Base-by-base conservation (phyloP, 2,329 filamentous ascomycete genomes). In the Fusarium duplospermum region DNA sequence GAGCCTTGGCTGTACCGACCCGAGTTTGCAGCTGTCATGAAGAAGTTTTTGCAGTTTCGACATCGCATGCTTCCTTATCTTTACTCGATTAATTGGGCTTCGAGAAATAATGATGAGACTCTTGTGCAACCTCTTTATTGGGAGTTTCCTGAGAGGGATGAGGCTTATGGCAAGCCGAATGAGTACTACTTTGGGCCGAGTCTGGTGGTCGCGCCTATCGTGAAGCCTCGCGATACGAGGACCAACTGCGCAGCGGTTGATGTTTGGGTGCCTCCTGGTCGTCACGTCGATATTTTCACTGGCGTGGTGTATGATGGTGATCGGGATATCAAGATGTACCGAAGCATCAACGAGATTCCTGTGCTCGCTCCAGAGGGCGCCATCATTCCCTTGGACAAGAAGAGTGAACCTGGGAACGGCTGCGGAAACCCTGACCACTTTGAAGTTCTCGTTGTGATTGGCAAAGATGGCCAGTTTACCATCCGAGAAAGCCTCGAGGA, bases 71-170 rank as follows among this genome's bases (percentile, higher is more conserved):
- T 92, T 29, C 90, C 90, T 0, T 92, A 90, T 70, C 80, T 92
- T 3, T 88, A 91, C 79, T 88, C 87, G 0, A 87, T 88, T 83
- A 91, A 90, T 69, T 83, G 85, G 2, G 80, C 82, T 11, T 84
- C 84, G 1, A 83, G 84, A 0, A 79, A 79, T 1, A 75, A 86
- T 1, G 84, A 85, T 47, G 83, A 87, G 59, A 89, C 90, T 0
- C 79, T 92, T 2, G 80, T 92, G 1, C 87, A 89, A 77, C 90
- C 90, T 1, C 84, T 92, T 82, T 92, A 92, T 81, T 92, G 90
- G 90, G 83, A 85, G 50, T 87, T 88, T 69, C 87, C 88, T 0
- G 82, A 85, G 2, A 76, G 79, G 0, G 84, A 88, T 1, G 86
- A 88, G 66, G 89, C 90, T 0, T 92, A 92, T 79, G 74, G 79